Base-by-base conservation (phyloP, 2,329 filamentous ascomycete species). In the Talaromyces amestolkiae region DNA sequence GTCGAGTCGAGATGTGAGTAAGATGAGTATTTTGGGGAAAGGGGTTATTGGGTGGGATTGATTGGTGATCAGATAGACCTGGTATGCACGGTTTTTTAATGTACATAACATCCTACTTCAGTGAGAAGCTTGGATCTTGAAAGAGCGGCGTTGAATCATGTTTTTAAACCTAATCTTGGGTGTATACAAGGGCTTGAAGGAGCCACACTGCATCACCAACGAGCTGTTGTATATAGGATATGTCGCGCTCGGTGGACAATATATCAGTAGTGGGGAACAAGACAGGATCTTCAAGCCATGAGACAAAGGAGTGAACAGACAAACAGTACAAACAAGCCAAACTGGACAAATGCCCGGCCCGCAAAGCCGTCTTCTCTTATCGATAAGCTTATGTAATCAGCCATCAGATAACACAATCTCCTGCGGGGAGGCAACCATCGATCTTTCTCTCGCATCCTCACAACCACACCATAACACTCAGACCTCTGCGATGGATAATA, bases 361-460 rank as follows among this genome's bases (percentile, higher is more conserved):
- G 24, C 47, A 1, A 6, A 27, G 27, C 27, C 27, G 27, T 4
- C 27, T 31, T 31, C 13, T 31, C 53, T 59, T 59, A 59, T 59
- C 56, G 56, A 59, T 59, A 33, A 59, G 37, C 37, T 59, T 59
- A 59, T 59, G n/a, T 59, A 59, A 59, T n/a, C 22, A 13, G 9
- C 17, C 39, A 45, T 27, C 39, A 45, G 37, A 59, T 41, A 59
- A 31, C 27, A 31, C 7, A 31, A 59, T 59, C 22, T 45, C 33
- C 53, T 5, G 53, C 53, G 53, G 56, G 39, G 56, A 59, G 56
- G 37, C 56, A 31, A 59, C 56, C 56, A 27, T 27, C 39, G 2
- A 37, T 59, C 39, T 43, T 47, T 2, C 17, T 43, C 11, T 56
- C 15, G 8, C 37, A 56, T n/a, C 33, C 49, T 27, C 37, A 35